Evolutionary conservation across 305 asterid genomes (phyloP).

Genomic region (Striga hermonthica): DNA sequence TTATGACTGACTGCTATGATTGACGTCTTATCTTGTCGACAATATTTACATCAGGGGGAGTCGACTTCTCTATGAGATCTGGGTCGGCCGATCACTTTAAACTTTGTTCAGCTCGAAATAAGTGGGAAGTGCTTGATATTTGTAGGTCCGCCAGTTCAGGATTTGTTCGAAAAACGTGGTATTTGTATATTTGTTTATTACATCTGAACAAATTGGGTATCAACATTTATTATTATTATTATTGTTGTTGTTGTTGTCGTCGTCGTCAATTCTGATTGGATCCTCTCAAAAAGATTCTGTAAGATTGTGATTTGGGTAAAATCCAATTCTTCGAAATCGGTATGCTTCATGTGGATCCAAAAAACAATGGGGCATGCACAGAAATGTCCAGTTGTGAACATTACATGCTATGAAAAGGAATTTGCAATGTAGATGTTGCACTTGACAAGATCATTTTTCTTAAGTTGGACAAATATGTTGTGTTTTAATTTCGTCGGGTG

Average conservation of each 20-base stretch:
- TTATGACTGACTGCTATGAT: no score
- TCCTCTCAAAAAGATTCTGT: not conserved
- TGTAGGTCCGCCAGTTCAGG: no score
- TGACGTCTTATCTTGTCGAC: no score
- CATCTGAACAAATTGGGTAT: no score
- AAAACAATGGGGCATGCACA: slow-evolving; percentile 32
- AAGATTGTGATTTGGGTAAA: slow-evolving; percentile 25
- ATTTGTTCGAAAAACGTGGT: no score
- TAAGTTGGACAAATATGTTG: slow-evolving; percentile 6
- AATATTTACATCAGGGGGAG: no score
- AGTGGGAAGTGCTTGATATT: no score
- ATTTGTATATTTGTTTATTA: no score
- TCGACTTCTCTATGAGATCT: no score
- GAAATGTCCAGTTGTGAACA: slow-evolving; percentile 26
- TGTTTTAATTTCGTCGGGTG: not conserved
- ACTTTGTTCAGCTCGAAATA: no score
- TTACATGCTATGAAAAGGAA: slow-evolving; percentile 22
- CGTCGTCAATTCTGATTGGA: not conserved
- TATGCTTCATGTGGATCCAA: slow-evolving; percentile 25
- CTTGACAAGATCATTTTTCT: slow-evolving; percentile 25
- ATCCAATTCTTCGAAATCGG: slow-evolving; percentile 8
- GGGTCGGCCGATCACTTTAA: no score
- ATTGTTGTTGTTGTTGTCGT: not conserved
- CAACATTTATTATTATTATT: no score
- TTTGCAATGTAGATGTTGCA: slow-evolving; percentile 29